phyloP scores from a whole-genome alignment of 257 asterid genomes.

The Mitragyna speciosa region DNA sequence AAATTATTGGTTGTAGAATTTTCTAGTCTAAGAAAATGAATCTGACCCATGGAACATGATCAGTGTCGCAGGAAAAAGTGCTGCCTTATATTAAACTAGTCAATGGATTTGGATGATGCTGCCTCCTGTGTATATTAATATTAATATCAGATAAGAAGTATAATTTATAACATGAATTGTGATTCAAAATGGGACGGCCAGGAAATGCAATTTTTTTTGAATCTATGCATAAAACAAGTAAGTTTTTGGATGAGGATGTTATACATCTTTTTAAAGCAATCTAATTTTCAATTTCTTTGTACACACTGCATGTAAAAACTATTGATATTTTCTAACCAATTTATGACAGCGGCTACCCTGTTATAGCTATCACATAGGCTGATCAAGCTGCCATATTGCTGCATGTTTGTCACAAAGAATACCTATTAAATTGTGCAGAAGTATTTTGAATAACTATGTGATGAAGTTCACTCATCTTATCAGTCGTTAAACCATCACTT shows the following conservation, averaged over 20 bases:
- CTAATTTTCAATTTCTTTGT: not conserved
- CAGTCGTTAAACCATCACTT: not conserved
- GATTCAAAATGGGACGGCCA: not conserved
- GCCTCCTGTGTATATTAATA: not conserved
- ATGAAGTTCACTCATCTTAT: not conserved
- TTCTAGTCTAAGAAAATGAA: not conserved
- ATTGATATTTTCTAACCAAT: not conserved
- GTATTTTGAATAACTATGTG: not conserved
- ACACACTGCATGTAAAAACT: not conserved
- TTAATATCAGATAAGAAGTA: not conserved
- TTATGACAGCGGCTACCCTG: not conserved
- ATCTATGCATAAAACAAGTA: not conserved
- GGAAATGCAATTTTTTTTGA: too few relatives aligned
- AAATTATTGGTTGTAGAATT: not conserved
- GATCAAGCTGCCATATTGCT: conserved; percentile 18
- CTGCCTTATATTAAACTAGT: not conserved
- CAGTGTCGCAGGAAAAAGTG: not conserved
- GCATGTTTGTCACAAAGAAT: not conserved
- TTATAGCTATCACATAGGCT: not conserved
- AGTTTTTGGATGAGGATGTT: not conserved
- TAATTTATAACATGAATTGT: not conserved
- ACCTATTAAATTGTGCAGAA: not conserved
- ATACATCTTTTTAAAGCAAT: not conserved
- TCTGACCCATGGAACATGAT: not conserved
- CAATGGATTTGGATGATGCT: not conserved